phyloP scores from a whole-genome alignment of 805 yeast genomes.

The Candida hispaniensis region DNA sequence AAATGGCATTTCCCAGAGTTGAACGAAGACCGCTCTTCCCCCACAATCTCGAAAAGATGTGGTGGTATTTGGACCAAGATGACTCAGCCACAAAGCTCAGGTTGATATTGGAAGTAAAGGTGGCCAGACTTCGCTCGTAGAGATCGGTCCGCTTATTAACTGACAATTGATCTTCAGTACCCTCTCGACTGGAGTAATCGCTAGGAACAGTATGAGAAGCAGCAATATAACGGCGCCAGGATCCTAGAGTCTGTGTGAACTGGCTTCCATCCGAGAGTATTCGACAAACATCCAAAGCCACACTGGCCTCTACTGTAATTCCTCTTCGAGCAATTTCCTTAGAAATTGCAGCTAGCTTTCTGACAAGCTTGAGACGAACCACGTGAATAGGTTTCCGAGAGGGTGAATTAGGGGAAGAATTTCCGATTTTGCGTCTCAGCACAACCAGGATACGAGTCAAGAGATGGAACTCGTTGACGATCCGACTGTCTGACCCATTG shows the following conservation, averaged over 20 bases:
- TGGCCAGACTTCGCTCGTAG: too few species aligned
- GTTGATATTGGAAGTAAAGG: slow-evolving; percentile 1
- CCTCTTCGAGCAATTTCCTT: slow-evolving; percentile 9
- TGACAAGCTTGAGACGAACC: slow-evolving; percentile 5
- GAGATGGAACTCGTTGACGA: neutral
- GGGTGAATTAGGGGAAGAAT: neutral
- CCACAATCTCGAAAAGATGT: too few species aligned
- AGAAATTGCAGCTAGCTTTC: slow-evolving; percentile 4
- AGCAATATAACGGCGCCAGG: slow-evolving; percentile 6
- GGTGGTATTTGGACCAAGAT: neutral
- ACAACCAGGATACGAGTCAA: neutral
- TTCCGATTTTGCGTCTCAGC: neutral
- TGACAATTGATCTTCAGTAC: neutral
- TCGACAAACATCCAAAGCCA: slow-evolving; percentile 7
- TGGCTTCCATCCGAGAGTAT: slow-evolving; percentile 5
- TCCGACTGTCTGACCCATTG: slow-evolving; percentile 1
- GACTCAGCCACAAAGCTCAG: slow-evolving; percentile 2
- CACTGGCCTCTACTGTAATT: slow-evolving; percentile 1
- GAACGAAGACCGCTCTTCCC: too few species aligned
- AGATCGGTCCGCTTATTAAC: too few species aligned
- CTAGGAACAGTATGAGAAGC: slow-evolving; percentile 2
- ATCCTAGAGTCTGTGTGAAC: neutral
- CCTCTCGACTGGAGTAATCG: slow-evolving; percentile 1
- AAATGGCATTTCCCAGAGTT: too few species aligned
- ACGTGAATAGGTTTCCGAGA: too few species aligned